phyloP scores from a whole-genome alignment of 768 basidiomycete genomes.

The Xerocomellus amylosporus region DNA sequence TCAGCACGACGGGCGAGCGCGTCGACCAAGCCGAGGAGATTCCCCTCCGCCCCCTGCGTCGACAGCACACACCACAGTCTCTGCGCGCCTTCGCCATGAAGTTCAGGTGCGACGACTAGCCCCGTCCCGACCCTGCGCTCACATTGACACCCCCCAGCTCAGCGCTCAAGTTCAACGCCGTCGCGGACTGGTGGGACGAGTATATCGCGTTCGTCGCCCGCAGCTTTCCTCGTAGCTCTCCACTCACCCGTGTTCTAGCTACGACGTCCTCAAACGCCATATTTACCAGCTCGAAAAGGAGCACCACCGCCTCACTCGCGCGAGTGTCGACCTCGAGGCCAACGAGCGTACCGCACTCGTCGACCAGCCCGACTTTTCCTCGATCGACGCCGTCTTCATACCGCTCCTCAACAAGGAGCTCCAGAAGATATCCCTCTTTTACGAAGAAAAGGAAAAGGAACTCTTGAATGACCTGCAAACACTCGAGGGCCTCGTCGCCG shows the following conservation, averaged over 20 bases:
- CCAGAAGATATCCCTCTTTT: constrained; percentile 77
- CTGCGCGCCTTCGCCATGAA: constrained; percentile 30
- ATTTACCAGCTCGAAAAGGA: constrained; percentile 86
- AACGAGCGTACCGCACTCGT: constrained; percentile 61
- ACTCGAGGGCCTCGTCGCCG: constrained; percentile 53
- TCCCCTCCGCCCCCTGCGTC: constrained; percentile 18
- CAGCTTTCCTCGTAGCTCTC: background rate
- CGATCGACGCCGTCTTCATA: constrained; percentile 60
- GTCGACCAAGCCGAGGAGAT: constrained; percentile 24
- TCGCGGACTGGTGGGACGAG: constrained; percentile 90
- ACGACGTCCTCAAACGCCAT: constrained; percentile 78
- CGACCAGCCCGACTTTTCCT: constrained; percentile 31
- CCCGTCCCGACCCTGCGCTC: background rate
- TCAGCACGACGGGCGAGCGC: background rate
- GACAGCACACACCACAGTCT: background rate
- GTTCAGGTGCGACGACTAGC: constrained; percentile 26
- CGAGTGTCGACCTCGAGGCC: constrained; percentile 58
- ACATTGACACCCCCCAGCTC: constrained; percentile 44
- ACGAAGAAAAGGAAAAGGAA: constrained; percentile 72
- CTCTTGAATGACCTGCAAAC: constrained; percentile 57
- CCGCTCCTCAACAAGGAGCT: constrained; percentile 81
- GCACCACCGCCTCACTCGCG: constrained; percentile 46
- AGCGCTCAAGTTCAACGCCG: constrained; percentile 87
- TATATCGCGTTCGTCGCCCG: constrained; percentile 70
- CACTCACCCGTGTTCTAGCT: constrained; percentile 42